Percentiles rank a stretch among this genome's conserved stretches.
These are phyloP conservation scores for Aspergillus luchuensis DNA, from an alignment of 2,329 filamentous ascomycete genomes.

Conservation along the genomic window DNA sequence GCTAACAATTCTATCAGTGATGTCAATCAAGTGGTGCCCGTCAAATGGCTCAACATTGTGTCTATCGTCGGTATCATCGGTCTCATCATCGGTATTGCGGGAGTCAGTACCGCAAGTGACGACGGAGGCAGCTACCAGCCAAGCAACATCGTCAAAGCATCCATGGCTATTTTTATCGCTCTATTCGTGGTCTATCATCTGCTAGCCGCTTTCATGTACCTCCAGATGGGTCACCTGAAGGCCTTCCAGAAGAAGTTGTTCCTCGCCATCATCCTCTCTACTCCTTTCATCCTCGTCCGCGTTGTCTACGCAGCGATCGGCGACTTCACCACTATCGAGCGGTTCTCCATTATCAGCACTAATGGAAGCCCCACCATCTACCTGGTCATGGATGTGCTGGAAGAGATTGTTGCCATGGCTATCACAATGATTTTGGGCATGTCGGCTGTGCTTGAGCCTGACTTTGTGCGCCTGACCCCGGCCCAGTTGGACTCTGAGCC, in stretches of 20 bases:
- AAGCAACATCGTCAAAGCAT: conserved; percentile 20
- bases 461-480: conserved; percentile 2
- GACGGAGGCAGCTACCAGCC: conserved; percentile 8
- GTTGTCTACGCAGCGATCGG: conserved; percentile 30
- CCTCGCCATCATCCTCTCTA: conserved; percentile 27
- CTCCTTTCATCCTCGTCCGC: conserved; percentile 31
- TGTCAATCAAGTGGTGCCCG: conserved; percentile 20
- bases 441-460: conserved; percentile 20
- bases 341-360: conserved; percentile 11
- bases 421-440: conserved; percentile 25
- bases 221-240: conserved; percentile 14
- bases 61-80: conserved; percentile 22
- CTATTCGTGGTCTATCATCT: conserved; percentile 22
- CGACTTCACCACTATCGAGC: conserved; percentile 18
- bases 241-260: conserved; percentile 32
- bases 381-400: conserved; percentile 34
- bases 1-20: conserved; percentile 10
- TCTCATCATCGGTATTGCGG: conserved; percentile 29
- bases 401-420: conserved; percentile 31
- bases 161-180: conserved; percentile 30
- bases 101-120: conserved; percentile 19
- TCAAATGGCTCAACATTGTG: conserved; percentile 12
- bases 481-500: neutral
- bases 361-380: conserved; percentile 30
- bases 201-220: conserved; percentile 18